phyloP scores from a whole-genome alignment of 805 yeast species.

The Sugiyamaella qingdaonensis region DNA sequence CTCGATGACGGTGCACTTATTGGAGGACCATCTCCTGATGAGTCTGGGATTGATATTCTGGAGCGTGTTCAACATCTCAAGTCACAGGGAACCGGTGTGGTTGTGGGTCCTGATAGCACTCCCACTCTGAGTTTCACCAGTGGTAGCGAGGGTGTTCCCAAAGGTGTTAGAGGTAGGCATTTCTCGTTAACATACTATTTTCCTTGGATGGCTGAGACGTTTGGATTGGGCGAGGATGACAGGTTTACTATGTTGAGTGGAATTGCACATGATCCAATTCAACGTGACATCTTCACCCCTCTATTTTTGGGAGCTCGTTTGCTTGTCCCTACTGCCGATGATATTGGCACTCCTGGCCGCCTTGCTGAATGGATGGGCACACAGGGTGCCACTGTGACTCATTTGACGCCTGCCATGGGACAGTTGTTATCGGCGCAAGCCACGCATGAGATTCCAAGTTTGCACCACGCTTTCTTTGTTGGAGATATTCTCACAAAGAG shows the following conservation, averaged over 20 bases:
- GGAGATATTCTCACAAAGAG: conserved; percentile 97
- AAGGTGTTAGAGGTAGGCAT: conserved; percentile 98
- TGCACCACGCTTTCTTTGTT: conserved; percentile 96
- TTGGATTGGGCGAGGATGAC: conserved; percentile 72
- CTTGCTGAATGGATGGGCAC: conserved; percentile 96
- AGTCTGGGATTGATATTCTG: conserved; percentile 46
- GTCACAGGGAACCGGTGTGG: conserved; percentile 70
- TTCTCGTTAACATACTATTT: conserved; percentile 94
- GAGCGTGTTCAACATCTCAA: conserved; percentile 43
- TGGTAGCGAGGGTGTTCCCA: conserved; percentile 97
- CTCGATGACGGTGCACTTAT: conserved; percentile 66
- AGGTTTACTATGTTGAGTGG: conserved; percentile 97
- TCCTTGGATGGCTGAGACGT: conserved; percentile 95
- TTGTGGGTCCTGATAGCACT: conserved; percentile 95
- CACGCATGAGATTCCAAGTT: conserved; percentile 70
- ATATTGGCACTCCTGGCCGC: conserved; percentile 97
- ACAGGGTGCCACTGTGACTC: conserved; percentile 91
- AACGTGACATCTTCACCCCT: conserved; percentile 98
- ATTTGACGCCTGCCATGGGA: conserved; percentile 99
- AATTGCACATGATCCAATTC: conserved; percentile 98
- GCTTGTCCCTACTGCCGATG: conserved; percentile 92
- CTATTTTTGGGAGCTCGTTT: conserved; percentile 91
- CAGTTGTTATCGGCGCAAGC: conserved; percentile 96
- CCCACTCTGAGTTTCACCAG: conserved; percentile 96
- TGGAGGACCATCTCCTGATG: conserved; percentile 40